phyloP scores from a whole-genome alignment of 1,139 yeast species.

The Sugiyamaella pinicola region DNA sequence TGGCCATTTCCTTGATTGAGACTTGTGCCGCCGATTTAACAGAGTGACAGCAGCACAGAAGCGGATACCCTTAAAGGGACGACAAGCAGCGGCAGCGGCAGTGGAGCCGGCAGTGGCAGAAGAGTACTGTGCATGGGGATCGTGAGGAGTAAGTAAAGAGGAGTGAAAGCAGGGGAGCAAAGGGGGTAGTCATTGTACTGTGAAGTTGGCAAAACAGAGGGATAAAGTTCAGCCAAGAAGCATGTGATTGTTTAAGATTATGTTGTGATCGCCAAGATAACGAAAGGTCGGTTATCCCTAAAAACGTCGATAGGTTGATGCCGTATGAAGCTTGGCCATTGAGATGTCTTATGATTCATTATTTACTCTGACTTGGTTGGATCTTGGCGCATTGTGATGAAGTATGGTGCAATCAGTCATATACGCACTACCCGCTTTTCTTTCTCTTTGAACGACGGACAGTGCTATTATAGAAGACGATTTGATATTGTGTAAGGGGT shows the following conservation, averaged over 20 bases:
- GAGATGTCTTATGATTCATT: background rate
- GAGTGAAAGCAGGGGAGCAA: background rate
- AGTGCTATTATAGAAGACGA: no score
- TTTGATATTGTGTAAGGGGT: no score
- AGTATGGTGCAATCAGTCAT: no score
- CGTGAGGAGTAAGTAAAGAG: background rate
- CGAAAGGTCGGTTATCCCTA: background rate
- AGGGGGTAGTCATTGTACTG: background rate
- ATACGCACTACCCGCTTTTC: no score
- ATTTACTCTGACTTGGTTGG: no score
- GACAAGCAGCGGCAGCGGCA: background rate
- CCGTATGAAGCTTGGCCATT: background rate
- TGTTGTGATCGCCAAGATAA: background rate
- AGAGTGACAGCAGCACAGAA: no score
- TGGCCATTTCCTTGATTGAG: no score
- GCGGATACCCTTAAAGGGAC: background rate
- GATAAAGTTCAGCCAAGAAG: background rate
- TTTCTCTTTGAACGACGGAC: no score
- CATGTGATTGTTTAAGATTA: background rate
- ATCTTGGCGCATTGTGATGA: no score
- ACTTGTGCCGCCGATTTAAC: no score
- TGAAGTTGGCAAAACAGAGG: background rate
- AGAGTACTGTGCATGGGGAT: background rate
- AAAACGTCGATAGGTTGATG: background rate
- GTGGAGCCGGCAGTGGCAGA: background rate